phyloP scores from a whole-genome alignment of 2,329 filamentous ascomycete genomes.

The Aureobasidium sp. region DNA sequence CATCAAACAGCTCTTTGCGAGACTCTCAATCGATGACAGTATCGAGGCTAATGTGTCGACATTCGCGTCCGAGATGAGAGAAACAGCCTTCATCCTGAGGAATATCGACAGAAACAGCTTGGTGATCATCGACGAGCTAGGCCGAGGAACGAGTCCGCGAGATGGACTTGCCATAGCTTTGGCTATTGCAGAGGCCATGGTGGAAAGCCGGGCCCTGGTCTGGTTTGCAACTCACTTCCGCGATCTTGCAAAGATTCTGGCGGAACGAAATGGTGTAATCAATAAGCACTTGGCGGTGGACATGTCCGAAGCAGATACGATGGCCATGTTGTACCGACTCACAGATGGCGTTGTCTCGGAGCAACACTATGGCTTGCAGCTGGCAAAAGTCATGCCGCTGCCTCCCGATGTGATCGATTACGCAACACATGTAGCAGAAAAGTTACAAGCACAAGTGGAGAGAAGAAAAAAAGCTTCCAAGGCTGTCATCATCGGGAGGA shows the following conservation, averaged over 20 bases:
- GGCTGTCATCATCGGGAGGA: constrained; percentile 52
- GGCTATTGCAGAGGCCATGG: constrained; percentile 79
- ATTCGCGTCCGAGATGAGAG: constrained; percentile 91
- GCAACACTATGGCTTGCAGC: constrained; percentile 73
- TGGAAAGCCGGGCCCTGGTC: constrained; percentile 68
- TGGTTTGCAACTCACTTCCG: constrained; percentile 95
- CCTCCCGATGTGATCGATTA: constrained; percentile 59
- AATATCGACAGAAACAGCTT: constrained; percentile 62
- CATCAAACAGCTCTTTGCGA: constrained; percentile 75
- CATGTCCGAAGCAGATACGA: constrained; percentile 48
- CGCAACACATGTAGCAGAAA: constrained; percentile 60
- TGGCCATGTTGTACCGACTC: constrained; percentile 86
- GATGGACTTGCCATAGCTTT: constrained; percentile 87
- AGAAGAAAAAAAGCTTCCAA: constrained; percentile 52
- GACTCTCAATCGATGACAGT: constrained; percentile 78
- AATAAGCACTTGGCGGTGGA: constrained; percentile 76
- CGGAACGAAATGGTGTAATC: constrained; percentile 68
- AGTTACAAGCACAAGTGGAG: constrained; percentile 47
- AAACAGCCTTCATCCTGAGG: constrained; percentile 85
- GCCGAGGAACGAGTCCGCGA: constrained; percentile 78
- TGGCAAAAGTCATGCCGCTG: constrained; percentile 69
- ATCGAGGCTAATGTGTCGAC: constrained; percentile 89
- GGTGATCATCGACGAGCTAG: constrained; percentile 73
- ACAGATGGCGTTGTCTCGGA: constrained; percentile 63
- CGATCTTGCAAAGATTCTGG: constrained; percentile 70